phyloP scores from a whole-genome alignment of 768 basidiomycete species.

The Nidularia pulvinata region DNA sequence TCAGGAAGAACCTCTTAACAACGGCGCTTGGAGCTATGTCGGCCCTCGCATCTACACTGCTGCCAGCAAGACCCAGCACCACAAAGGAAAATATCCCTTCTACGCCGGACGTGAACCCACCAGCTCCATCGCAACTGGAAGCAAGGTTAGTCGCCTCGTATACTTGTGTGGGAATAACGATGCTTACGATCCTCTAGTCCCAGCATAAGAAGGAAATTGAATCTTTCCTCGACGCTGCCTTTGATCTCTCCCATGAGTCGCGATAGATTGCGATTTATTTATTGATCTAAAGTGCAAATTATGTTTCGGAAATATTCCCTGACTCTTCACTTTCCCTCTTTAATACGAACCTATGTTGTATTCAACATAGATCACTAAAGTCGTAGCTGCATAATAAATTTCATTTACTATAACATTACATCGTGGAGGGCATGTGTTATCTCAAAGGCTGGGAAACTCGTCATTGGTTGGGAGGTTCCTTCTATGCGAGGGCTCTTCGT shows the following conservation, averaged over 20 bases:
- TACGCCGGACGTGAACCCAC: slow-evolving; percentile 95
- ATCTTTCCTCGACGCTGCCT: slow-evolving; percentile 64
- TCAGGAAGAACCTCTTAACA: slow-evolving; percentile 98
- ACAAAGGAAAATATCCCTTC: slow-evolving; percentile 86
- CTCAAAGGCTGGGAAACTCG: too few relatives aligned
- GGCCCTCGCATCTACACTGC: slow-evolving; percentile 94
- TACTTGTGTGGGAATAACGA: slow-evolving; percentile 6
- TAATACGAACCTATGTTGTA: too few relatives aligned
- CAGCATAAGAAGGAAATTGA: slow-evolving; percentile 94
- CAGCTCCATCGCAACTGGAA: slow-evolving; percentile 90
- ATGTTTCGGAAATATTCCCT: too few relatives aligned
- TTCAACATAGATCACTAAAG: too few relatives aligned
- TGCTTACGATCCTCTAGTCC: slow-evolving; percentile 31
- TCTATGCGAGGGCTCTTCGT: too few relatives aligned
- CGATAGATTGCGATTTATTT: too few relatives aligned
- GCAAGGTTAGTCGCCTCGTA: slow-evolving; percentile 56
- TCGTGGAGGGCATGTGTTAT: too few relatives aligned
- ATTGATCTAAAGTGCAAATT: too few relatives aligned
- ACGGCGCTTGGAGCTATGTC: slow-evolving; percentile 96
- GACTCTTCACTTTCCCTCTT: too few relatives aligned
- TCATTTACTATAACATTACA: too few relatives aligned
- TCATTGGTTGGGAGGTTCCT: too few relatives aligned
- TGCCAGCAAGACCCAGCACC: slow-evolving; percentile 87
- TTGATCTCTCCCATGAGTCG: slow-evolving; percentile 17
- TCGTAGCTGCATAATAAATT: too few relatives aligned